These are phyloP conservation scores for Globisporangium abappressorium DNA, from an alignment of 352 stramenopile genomes.

Conservation along the genomic window DNA sequence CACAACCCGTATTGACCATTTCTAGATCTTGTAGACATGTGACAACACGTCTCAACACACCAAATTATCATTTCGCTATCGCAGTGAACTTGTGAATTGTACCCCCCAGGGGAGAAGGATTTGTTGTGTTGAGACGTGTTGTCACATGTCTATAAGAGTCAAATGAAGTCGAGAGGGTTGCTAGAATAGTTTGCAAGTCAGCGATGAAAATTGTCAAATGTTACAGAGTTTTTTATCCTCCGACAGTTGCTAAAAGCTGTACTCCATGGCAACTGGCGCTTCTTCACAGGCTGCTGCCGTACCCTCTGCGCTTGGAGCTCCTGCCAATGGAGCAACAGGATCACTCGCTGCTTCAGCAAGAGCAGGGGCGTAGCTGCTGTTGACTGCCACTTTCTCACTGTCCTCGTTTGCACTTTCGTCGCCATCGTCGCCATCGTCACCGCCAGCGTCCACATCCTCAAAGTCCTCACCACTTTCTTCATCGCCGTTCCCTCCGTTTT, in stretches of 20 bases:
- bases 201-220: background rate
- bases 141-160: too few relatives aligned
- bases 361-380: background rate
- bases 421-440: conserved; percentile 27
- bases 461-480: conserved; percentile 18
- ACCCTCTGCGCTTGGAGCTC: background rate
- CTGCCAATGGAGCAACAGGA: background rate
- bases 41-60: too few relatives aligned
- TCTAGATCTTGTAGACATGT: too few relatives aligned
- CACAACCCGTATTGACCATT: too few relatives aligned
- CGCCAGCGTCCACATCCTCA: conserved; percentile 17
- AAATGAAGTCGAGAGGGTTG: too few relatives aligned
- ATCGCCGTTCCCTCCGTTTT: background rate
- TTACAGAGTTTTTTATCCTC: too few relatives aligned
- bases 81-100: too few relatives aligned
- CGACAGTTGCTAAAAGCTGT: background rate
- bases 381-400: background rate
- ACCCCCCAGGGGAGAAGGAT: too few relatives aligned
- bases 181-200: too few relatives aligned
- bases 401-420: conserved; percentile 11
- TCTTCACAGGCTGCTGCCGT: background rate
- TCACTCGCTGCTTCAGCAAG: background rate
- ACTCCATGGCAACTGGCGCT: conserved; percentile 7
- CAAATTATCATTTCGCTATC: too few relatives aligned
- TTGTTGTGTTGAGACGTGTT: too few relatives aligned